Conservation (phyloP, 2,329 filamentous ascomycete species). For the Pseudogymnoascus sp. region DNA sequence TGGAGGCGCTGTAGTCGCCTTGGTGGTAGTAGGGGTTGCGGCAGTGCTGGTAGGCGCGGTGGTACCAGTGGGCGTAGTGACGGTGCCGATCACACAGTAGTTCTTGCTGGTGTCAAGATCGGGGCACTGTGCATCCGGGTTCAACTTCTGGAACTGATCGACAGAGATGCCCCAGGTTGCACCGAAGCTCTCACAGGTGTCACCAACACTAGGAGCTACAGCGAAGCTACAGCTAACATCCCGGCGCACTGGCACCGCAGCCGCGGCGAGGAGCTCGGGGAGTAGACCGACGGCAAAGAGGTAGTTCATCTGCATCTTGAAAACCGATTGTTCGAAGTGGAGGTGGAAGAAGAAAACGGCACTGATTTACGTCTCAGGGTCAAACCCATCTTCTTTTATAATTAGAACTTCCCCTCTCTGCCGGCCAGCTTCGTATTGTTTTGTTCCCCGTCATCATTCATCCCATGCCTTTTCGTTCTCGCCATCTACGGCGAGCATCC, state of each 20-base stretch:
- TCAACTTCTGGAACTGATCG: conserved; percentile 20
- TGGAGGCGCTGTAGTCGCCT: background rate
- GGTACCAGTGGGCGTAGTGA: conserved; percentile 11
- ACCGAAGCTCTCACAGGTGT: conserved; percentile 24
- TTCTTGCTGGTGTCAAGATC: conserved; percentile 16
- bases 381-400: background rate
- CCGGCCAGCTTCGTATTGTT: too few species aligned
- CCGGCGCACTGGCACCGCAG: conserved; percentile 8
- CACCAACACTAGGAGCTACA: conserved; percentile 17
- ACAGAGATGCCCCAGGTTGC: conserved; percentile 21
- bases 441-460: too few species aligned
- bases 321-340: background rate
- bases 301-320: conserved; percentile 13
- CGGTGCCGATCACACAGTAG: conserved; percentile 22
- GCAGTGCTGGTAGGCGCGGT: background rate
- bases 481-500: too few species aligned
- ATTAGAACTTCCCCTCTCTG: too few species aligned
- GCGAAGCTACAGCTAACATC: conserved; percentile 17
- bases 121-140: conserved; percentile 23
- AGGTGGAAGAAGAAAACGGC: background rate
- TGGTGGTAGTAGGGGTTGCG: background rate
- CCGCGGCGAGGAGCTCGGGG: conserved; percentile 12
- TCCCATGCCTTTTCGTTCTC: too few species aligned
- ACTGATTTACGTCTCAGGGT: background rate
- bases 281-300: background rate